Evolutionary conservation across 768 basidiomycete species (phyloP).

Genomic region (Mycena capillaripes): DNA sequence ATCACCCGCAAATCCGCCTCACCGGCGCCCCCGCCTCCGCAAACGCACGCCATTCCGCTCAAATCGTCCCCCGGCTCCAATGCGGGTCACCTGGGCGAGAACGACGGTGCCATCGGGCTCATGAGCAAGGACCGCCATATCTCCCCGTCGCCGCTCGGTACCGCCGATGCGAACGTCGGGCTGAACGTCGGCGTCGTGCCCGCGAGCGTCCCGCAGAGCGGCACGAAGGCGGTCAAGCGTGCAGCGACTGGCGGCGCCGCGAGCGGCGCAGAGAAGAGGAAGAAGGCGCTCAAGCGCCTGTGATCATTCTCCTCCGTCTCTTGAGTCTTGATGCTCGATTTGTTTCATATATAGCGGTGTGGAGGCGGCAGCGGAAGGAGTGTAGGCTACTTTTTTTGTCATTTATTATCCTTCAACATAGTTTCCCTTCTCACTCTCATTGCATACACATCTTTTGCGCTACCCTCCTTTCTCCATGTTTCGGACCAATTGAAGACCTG

Average conservation of each 20-base stretch:
- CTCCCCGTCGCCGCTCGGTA: constrained; percentile 79
- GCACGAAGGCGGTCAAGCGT: constrained; percentile 78
- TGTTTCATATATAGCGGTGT: constrained; percentile 20
- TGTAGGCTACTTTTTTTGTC: constrained; percentile 13
- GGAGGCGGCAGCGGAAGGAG: constrained; percentile 15
- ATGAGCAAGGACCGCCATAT: constrained; percentile 69
- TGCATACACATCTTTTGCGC: constrained; percentile 11
- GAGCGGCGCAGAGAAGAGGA: constrained; percentile 83
- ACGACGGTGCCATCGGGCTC: constrained; percentile 48
- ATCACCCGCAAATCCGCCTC: constrained; percentile 61
- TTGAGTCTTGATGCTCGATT: constrained; percentile 5
- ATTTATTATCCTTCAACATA: constrained; percentile 12
- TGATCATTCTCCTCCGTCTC: constrained; percentile 43
- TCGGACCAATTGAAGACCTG: constrained; percentile 10
- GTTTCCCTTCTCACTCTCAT: background rate
- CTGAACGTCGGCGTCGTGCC: constrained; percentile 50
- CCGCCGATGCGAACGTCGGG: constrained; percentile 77
- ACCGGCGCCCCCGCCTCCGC: constrained; percentile 54
- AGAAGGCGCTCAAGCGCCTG: constrained; percentile 89
- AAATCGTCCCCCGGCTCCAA: constrained; percentile 53
- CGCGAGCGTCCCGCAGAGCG: constrained; percentile 47
- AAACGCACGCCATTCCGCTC: constrained; percentile 49
- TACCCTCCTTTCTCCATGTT: constrained; percentile 6
- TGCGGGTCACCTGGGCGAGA: constrained; percentile 37
- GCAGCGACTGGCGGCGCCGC: constrained; percentile 66